A percentile compares a stretch with the other conserved stretches of the same genome.
Conservation (phyloP, 2,329 filamentous ascomycete species). For the Trichoderma aggressivum region DNA sequence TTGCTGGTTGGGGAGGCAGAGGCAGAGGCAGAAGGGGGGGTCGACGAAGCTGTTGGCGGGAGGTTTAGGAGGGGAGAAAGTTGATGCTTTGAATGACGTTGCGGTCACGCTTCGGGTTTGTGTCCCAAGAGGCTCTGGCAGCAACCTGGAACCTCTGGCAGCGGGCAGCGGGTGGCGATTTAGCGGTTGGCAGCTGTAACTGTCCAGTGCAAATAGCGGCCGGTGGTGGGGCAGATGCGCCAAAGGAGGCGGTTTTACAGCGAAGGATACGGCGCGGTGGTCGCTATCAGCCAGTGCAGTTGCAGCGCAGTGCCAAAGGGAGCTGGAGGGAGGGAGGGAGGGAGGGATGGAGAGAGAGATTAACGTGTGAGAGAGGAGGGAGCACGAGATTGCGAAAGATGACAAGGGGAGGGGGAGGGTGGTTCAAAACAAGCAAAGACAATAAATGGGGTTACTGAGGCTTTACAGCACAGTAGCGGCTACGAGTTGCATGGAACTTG, state of each 20-base stretch:
- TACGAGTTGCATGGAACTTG: neutral
- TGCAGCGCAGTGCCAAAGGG: too few species aligned
- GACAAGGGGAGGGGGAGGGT: constrained; percentile 3
- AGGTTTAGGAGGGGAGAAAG: constrained; percentile 19
- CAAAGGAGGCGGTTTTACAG: neutral
- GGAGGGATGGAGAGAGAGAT: neutral
- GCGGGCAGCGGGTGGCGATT: constrained; percentile 20
- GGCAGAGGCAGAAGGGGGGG: neutral
- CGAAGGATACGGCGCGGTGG: neutral
- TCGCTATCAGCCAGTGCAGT: neutral
- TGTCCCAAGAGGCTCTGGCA: constrained; percentile 18
- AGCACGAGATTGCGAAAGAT: neutral
- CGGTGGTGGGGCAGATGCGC: constrained; percentile 3
- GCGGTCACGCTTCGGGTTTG: constrained; percentile 24
- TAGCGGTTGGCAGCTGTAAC: neutral
- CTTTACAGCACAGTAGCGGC: neutral
- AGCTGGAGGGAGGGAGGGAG: neutral
- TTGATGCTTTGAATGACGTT: constrained; percentile 29
- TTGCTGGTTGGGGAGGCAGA: neutral
- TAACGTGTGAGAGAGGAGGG: neutral
- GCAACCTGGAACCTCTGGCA: neutral
- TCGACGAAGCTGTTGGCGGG: constrained; percentile 18
- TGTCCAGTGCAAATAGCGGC: neutral
- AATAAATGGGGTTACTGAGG: neutral
- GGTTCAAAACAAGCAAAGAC: neutral